These are phyloP conservation scores for Nymphaea colorata DNA, from an alignment of 164 flowering plant genomes.

Conservation along the genomic window DNA sequence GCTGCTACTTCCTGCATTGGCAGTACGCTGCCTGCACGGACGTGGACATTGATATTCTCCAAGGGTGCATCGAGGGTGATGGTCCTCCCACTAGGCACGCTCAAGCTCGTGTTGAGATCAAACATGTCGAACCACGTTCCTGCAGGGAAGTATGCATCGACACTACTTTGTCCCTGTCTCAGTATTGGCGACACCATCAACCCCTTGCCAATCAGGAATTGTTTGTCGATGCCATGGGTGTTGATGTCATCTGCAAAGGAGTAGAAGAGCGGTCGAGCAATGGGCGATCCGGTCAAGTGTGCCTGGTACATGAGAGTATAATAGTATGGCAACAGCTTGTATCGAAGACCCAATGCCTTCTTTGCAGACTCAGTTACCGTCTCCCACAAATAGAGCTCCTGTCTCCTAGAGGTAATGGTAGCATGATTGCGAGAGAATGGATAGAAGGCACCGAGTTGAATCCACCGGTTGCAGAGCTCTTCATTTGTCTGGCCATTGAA, in stretches of 20 bases:
- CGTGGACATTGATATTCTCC: constrained; percentile 58
- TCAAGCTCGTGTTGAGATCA: constrained; percentile 21
- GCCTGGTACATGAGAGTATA: constrained; percentile 71
- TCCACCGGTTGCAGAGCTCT: constrained; percentile 81
- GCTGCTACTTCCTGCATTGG: constrained; percentile 64
- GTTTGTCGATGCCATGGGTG: constrained; percentile 46
- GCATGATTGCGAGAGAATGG: constrained; percentile 81
- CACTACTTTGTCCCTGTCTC: constrained; percentile 29
- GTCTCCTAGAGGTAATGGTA: constrained; percentile 21
- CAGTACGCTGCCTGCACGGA: constrained; percentile 52
- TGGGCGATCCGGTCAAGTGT: constrained; percentile 45
- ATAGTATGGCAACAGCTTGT: constrained; percentile 38
- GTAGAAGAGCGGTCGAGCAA: constrained; percentile 71
- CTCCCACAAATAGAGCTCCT: constrained; percentile 75
- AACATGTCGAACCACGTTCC: constrained; percentile 76
- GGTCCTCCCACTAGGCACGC: constrained; percentile 18
- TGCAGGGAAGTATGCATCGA: constrained; percentile 62
- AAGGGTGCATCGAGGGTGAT: constrained; percentile 43
- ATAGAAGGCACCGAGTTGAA: constrained; percentile 81
- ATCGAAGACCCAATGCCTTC: constrained; percentile 37
- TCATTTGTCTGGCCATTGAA: constrained; percentile 44
- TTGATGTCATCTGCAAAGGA: constrained; percentile 49
- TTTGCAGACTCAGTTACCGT: constrained; percentile 46
- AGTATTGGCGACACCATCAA: constrained; percentile 68
- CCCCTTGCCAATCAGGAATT: constrained; percentile 60